Evolutionary conservation across 2,329 filamentous ascomycete species (phyloP).

Genomic region (Diaporthe vexans): DNA sequence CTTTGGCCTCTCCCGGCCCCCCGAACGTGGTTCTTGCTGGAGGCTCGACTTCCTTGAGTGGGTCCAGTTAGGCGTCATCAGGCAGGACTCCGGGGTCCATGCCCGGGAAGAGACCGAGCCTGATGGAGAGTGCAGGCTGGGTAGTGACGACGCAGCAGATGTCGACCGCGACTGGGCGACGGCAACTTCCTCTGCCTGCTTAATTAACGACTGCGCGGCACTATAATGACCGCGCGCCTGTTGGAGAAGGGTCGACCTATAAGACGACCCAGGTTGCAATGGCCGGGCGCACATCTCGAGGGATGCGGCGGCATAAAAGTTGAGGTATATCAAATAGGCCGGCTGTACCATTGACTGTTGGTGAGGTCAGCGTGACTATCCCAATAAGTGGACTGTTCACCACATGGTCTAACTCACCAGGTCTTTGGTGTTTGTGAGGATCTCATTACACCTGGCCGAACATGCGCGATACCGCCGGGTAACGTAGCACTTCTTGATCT

Average conservation of each 20-base stretch:
- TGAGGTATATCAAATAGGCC: constrained; percentile 69
- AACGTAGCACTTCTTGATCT: constrained; percentile 68
- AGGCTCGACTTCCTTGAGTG: constrained; percentile 51
- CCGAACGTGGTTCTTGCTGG: constrained; percentile 43
- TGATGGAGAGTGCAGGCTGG: constrained; percentile 61
- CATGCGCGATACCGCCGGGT: constrained; percentile 67
- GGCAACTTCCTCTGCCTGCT: constrained; percentile 59
- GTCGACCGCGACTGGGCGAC: constrained; percentile 53
- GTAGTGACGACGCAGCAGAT: constrained; percentile 50
- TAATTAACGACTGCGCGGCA: constrained; percentile 62
- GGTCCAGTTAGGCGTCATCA: constrained; percentile 63
- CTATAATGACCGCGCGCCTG: constrained; percentile 68
- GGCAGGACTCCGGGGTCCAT: constrained; percentile 58
- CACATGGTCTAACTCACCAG: constrained; percentile 52
- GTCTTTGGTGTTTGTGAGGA: constrained; percentile 63
- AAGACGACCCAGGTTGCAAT: constrained; percentile 60
- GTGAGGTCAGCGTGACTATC: background rate
- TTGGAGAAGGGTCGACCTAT: constrained; percentile 62
- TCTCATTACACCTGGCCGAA: constrained; percentile 65
- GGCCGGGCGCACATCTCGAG: constrained; percentile 69
- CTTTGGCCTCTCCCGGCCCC: constrained; percentile 44
- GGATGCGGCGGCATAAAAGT: constrained; percentile 74
- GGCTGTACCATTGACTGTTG: constrained; percentile 60
- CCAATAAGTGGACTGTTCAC: background rate
- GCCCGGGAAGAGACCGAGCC: constrained; percentile 60